These are phyloP conservation scores for Monosporascus sp. DNA, from an alignment of 2,329 filamentous ascomycete genomes.

Conservation along the genomic window DNA sequence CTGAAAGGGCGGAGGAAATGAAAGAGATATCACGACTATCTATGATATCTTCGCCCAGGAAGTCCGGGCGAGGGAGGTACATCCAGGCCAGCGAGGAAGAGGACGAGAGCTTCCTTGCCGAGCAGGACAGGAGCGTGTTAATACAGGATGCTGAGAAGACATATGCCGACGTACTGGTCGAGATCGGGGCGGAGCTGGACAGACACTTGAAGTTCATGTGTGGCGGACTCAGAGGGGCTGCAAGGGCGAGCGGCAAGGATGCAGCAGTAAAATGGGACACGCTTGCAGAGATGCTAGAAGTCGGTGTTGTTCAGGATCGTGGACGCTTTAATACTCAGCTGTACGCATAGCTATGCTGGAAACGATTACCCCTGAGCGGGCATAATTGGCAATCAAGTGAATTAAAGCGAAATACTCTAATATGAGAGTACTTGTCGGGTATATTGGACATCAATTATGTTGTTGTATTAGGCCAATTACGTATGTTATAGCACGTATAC, in stretches of 20 bases:
- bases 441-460: no score
- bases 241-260: conserved; percentile 63
- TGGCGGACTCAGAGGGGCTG: conserved; percentile 67
- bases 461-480: no score
- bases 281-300: conserved; percentile 73
- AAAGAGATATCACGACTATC: conserved; percentile 35
- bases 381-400: no score
- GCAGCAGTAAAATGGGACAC: conserved; percentile 66
- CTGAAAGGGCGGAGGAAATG: conserved; percentile 31
- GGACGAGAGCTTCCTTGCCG: conserved; percentile 24
- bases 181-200: conserved; percentile 58
- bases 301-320: conserved; percentile 21
- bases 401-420: no score
- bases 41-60: conserved; percentile 28
- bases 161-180: conserved; percentile 47
- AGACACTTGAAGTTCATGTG: conserved; percentile 63
- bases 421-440: no score
- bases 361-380: neutral
- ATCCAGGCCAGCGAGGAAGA: conserved; percentile 24
- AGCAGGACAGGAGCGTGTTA: conserved; percentile 22
- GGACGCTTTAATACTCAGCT: conserved; percentile 3
- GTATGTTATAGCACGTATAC: no score
- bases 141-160: conserved; percentile 32
- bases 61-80: conserved; percentile 15
- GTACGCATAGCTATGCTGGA: neutral